Conservation (phyloP, 768 basidiomycete genomes). For the Leccinum obscurum region DNA sequence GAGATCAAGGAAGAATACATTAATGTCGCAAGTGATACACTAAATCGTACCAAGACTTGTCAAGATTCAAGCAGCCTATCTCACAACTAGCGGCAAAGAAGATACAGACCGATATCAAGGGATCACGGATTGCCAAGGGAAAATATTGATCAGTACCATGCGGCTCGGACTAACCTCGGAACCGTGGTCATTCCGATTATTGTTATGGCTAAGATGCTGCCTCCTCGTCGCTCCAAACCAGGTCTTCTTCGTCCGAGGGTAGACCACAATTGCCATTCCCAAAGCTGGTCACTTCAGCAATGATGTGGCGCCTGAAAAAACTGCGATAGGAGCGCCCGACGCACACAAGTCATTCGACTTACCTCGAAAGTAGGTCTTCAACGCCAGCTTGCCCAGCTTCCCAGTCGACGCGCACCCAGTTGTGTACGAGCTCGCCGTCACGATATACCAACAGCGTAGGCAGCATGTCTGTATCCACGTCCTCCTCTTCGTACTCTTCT, state of each 20-base stretch:
- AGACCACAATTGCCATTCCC: conserved; percentile 47
- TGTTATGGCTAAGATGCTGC: conserved; percentile 17
- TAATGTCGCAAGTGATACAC: background rate
- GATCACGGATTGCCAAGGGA: background rate
- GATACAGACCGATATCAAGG: background rate
- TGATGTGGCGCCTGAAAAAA: conserved; percentile 28
- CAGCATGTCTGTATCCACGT: conserved; percentile 76
- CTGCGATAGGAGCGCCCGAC: background rate
- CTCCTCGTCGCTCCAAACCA: conserved; percentile 55
- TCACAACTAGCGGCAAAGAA: background rate
- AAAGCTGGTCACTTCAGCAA: conserved; percentile 11
- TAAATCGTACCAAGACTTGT: background rate
- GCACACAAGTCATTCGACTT: background rate
- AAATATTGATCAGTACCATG: background rate
- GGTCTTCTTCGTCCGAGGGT: conserved; percentile 50
- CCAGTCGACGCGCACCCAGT: conserved; percentile 90
- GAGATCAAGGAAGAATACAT: background rate
- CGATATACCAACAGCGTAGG: conserved; percentile 80
- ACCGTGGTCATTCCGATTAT: background rate
- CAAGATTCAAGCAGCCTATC: background rate
- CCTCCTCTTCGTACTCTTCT: conserved; percentile 52
- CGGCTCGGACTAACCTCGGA: background rate
- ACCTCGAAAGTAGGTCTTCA: conserved; percentile 69
- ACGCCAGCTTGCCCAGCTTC: conserved; percentile 69
- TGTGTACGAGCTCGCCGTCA: conserved; percentile 79